phyloP scores from a whole-genome alignment of 2,329 filamentous ascomycete genomes.

The Colletotrichum orbiculare region DNA sequence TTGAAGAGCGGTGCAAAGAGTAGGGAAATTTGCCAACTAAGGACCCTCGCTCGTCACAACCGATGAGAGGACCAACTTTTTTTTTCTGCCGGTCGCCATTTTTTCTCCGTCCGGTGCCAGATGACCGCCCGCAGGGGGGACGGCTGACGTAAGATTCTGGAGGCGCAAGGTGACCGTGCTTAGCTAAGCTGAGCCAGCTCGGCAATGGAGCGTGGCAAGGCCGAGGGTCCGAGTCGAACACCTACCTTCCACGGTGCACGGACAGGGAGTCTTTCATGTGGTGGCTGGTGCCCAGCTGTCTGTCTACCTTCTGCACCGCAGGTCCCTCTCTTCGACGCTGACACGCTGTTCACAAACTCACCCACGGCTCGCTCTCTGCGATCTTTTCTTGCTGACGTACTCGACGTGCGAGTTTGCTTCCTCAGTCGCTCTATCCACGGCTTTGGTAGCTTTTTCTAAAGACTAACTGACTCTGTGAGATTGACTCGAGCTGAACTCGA shows the following conservation, averaged over 20 bases:
- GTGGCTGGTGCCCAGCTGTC: background rate
- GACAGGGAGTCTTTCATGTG: conserved; percentile 2
- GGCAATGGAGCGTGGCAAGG: no score
- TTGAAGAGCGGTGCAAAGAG: conserved; percentile 5
- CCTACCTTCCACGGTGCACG: conserved; percentile 1
- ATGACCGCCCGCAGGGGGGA: conserved; percentile 30
- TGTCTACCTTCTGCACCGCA: conserved; percentile 5
- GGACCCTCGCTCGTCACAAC: conserved; percentile 2
- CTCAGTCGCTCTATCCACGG: no score
- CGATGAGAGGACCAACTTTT: conserved; percentile 29
- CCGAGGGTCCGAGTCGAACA: no score
- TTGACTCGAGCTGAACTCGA: no score
- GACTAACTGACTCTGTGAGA: no score
- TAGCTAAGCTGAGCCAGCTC: background rate
- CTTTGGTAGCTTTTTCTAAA: no score
- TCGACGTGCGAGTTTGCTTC: no score
- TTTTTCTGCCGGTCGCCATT: conserved; percentile 35
- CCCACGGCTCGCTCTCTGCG: no score
- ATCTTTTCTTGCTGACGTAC: no score
- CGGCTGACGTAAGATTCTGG: conserved; percentile 30
- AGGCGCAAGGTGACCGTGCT: background rate
- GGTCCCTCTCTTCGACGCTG: background rate
- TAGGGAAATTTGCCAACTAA: conserved; percentile 21
- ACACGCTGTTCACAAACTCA: no score
- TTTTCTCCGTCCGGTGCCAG: conserved; percentile 22